These are phyloP conservation scores for Fennellomyces sp. DNA, from an alignment of 371 early-diverging fungal species.

Conservation along the genomic window DNA sequence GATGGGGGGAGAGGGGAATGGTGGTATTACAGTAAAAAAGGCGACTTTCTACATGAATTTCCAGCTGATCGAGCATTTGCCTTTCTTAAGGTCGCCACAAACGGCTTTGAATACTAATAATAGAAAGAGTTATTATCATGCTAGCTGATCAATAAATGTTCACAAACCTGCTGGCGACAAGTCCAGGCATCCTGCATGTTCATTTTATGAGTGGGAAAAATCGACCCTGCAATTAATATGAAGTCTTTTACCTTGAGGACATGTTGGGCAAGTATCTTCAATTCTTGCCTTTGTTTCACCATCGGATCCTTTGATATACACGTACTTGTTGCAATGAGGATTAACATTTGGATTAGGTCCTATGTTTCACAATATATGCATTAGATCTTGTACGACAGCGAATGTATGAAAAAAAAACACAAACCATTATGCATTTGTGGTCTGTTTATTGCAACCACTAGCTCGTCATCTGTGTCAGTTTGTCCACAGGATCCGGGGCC, in stretches of 20 bases:
- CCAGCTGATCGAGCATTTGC: slow-evolving; percentile 24
- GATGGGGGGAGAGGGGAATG: slow-evolving; percentile 3
- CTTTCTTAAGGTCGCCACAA: slow-evolving; percentile 22
- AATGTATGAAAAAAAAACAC: not conserved
- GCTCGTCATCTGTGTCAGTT: slow-evolving; percentile 23
- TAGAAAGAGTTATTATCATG: not conserved
- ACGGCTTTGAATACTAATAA: slow-evolving; percentile 25
- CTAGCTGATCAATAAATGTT: not conserved
- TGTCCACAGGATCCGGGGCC: slow-evolving; percentile 46
- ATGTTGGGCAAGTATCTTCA: slow-evolving; percentile 42
- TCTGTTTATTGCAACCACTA: slow-evolving; percentile 39
- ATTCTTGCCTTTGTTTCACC: slow-evolving; percentile 32
- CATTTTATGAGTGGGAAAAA: not conserved
- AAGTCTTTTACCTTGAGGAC: slow-evolving; percentile 30
- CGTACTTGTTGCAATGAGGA: slow-evolving; percentile 31
- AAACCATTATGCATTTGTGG: slow-evolving; percentile 46
- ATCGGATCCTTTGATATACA: slow-evolving; percentile 25
- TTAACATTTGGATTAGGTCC: slow-evolving; percentile 44
- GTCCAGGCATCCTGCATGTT: slow-evolving; percentile 35
- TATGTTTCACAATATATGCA: slow-evolving; percentile 5
- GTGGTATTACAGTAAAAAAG: slow-evolving; percentile 1
- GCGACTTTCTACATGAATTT: slow-evolving; percentile 12
- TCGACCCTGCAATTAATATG: not conserved
- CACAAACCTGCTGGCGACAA: slow-evolving; percentile 34
- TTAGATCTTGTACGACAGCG: not conserved